Conservation (phyloP, 2,329 filamentous ascomycete species). For the Cadophora gregata region DNA sequence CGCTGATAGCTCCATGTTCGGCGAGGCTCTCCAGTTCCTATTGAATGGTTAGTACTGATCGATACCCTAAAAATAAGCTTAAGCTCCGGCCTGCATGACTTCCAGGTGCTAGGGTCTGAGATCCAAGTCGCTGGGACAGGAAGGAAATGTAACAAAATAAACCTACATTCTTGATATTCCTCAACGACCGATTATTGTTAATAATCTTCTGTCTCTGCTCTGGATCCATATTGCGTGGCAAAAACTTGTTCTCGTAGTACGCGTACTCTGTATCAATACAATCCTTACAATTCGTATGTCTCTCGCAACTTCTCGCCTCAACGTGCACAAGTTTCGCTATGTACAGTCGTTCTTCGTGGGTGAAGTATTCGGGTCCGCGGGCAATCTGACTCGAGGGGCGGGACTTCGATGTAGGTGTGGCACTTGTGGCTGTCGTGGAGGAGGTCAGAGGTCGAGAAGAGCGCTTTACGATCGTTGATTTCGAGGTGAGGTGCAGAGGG, state of each 20-base stretch:
- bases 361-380: conserved; percentile 30
- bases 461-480: conserved; percentile 2
- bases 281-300: conserved; percentile 37
- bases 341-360: conserved; percentile 26
- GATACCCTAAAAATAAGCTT: too few relatives aligned
- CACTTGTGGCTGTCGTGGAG: background rate
- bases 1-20: conserved; percentile 80
- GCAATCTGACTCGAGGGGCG: background rate
- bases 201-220: conserved; percentile 45
- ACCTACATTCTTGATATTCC: conserved; percentile 46
- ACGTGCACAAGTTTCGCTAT: conserved; percentile 28
- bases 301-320: conserved; percentile 19
- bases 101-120: too few relatives aligned
- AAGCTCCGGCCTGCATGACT: too few relatives aligned
- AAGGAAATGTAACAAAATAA: background rate
- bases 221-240: conserved; percentile 40
- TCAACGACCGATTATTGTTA: conserved; percentile 43
- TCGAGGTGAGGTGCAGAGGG: background rate
- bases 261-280: conserved; percentile 37
- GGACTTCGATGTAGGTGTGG: background rate
- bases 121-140: too few relatives aligned
- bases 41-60: conserved; percentile 26
- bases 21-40: conserved; percentile 91
- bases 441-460: background rate
- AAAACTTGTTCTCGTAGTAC: conserved; percentile 37